A percentile compares a stretch with the other conserved stretches of the same genome.
Evolutionary conservation across 371 early-diverging fungal genomes (phyloP).

Genomic region (Circinella minor): DNA sequence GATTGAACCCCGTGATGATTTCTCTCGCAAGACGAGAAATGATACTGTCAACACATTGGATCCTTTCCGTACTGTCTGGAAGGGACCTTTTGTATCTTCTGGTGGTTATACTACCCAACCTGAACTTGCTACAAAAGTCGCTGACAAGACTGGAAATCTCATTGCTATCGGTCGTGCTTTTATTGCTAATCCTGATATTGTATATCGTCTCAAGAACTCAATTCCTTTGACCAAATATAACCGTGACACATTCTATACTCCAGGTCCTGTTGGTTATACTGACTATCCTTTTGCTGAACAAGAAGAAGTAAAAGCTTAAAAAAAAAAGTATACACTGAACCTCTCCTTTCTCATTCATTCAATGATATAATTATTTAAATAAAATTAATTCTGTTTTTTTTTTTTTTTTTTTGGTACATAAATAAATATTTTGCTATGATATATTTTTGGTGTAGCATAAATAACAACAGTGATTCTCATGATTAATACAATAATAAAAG

Average conservation of each 20-base stretch:
- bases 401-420: too few relatives aligned
- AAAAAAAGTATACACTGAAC: too few relatives aligned
- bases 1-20: too few relatives aligned
- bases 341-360: too few relatives aligned
- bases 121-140: constrained; percentile 16
- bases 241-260: constrained; percentile 29
- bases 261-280: constrained; percentile 22
- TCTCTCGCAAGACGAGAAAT: too few relatives aligned
- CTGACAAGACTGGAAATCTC: constrained; percentile 29
- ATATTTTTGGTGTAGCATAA: too few relatives aligned
- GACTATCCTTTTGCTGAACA: constrained; percentile 35
- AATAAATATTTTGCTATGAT: too few relatives aligned
- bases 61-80: not conserved
- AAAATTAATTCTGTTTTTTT: too few relatives aligned
- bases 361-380: too few relatives aligned
- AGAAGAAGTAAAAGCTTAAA: not conserved
- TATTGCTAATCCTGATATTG: constrained; percentile 40
- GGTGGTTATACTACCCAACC: constrained; percentile 31
- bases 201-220: constrained; percentile 26
- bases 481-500: too few relatives aligned
- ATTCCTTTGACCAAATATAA: constrained; percentile 30
- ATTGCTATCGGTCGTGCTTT: constrained; percentile 38
- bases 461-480: too few relatives aligned
- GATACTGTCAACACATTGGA: too few relatives aligned
- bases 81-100: constrained; percentile 33